Evolutionary conservation across 208 protist species (phyloP), one percentile per base, ranked within the genome.

Genomic region (Crithidia sp.): DNA sequence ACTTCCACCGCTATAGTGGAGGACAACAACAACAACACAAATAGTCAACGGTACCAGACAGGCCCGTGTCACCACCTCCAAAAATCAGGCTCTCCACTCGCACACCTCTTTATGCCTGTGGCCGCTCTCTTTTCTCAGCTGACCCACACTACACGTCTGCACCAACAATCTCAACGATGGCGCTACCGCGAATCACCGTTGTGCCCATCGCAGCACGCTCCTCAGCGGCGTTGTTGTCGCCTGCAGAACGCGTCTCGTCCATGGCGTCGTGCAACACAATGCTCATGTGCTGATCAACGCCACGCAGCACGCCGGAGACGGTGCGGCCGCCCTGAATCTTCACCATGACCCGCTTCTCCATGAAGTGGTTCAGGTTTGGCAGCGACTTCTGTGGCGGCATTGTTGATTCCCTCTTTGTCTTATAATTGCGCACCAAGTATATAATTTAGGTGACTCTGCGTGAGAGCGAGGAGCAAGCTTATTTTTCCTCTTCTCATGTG

Each of bases 241-340:
- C 70, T 8, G 55, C 28, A 28, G 28, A 55, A 6, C 71, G 74
- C 2, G 91, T 92, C 45, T 98, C 93, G 76, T 99, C 98, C 12
- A 98, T 81, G n/a, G 97, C 96, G 63, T 99, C 95, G 74, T 98
- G 91, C 10, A 99, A 85, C 16, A 99, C 98, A 49, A 99, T 81
- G 67, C 98, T 99, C 97, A 99, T 99, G 79, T 98, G 99, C 69
- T 97, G 79, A 81, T 99, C 98, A 19, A 97, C 98, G 7, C 98
- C 98, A 41, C 98, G 93, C 44, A 99, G 89, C 7, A 98, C 85
- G 14, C 98, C 98, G 9, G 86, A 94, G 50, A 99, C 88, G 37
- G 81, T 92, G 49, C 97, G 95, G 61, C 98, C 98, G 36, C 95
- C 98, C 67, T 98, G 98, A 6, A 99, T 84, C 79, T 98, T 97